phyloP scores from a whole-genome alignment of 768 basidiomycete genomes.

The Lyophyllum semitale region DNA sequence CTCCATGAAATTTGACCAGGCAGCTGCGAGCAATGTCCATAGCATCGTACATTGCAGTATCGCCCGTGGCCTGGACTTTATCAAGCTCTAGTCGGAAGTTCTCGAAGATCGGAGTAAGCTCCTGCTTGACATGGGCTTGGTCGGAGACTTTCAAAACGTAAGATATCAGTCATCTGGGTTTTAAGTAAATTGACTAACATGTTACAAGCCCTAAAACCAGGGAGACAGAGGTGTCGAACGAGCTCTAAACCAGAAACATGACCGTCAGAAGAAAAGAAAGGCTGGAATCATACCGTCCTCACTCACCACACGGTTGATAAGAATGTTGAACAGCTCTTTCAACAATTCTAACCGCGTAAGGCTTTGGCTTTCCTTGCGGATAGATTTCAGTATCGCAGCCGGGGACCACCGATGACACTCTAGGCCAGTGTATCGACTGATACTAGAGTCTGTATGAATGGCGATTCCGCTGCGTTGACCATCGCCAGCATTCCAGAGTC shows the following conservation, averaged over 20 bases:
- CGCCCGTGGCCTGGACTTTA: slow-evolving; percentile 15
- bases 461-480: not conserved
- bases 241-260: slow-evolving; percentile 15
- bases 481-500: slow-evolving; percentile 5
- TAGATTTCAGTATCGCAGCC: not conserved
- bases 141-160: slow-evolving; percentile 24
- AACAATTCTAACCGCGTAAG: slow-evolving; percentile 24
- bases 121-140: slow-evolving; percentile 17
- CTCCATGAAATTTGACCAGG: slow-evolving; percentile 21
- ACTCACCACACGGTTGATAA: slow-evolving; percentile 28
- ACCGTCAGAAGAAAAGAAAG: too few species aligned
- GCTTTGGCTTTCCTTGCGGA: slow-evolving; percentile 18
- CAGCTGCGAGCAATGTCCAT: slow-evolving; percentile 23
- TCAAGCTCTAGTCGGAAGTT: slow-evolving; percentile 24
- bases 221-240: slow-evolving; percentile 27
- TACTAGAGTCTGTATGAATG: not conserved
- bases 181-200: slow-evolving; percentile 17
- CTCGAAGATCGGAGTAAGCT: slow-evolving; percentile 28
- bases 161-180: too few species aligned
- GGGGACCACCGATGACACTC: slow-evolving; percentile 3
- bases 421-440: not conserved
- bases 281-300: not conserved
- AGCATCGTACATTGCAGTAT: slow-evolving; percentile 29
- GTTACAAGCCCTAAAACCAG: slow-evolving; percentile 29
- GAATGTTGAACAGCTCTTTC: slow-evolving; percentile 28